A percentile compares a stretch with the other conserved stretches of the same genome.
Conservation (phyloP, 2,329 filamentous ascomycete species). For the Fusarium sterilihyphosum region DNA sequence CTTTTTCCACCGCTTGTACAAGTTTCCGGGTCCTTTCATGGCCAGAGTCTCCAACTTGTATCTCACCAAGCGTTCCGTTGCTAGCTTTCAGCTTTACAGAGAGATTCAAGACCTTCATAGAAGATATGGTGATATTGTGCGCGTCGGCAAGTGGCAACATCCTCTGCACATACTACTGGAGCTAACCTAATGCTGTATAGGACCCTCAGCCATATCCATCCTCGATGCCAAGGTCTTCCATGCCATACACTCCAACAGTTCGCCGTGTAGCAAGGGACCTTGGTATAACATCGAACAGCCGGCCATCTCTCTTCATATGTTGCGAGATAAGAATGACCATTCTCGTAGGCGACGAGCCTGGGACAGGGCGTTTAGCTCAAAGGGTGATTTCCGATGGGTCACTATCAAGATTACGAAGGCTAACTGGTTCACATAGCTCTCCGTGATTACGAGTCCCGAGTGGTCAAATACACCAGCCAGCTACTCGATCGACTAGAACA, state of each 20-base stretch:
- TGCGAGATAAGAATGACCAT: background rate
- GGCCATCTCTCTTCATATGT: background rate
- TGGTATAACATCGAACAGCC: background rate
- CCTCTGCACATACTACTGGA: rapidly evolving
- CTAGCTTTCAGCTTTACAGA: background rate
- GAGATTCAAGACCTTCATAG: background rate
- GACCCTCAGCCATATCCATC: background rate
- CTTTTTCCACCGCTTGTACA: background rate
- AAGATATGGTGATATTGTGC: background rate
- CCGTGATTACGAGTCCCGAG: background rate
- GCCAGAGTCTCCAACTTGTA: background rate
- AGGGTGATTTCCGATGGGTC: rapidly evolving
- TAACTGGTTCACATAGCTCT: background rate
- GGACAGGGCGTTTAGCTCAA: background rate
- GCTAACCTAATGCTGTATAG: background rate
- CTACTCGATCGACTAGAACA: background rate
- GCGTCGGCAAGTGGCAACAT: background rate
- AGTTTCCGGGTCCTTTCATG: background rate
- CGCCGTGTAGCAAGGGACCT: background rate
- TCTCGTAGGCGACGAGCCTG: background rate
- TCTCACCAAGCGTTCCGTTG: background rate
- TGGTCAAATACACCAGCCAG: background rate
- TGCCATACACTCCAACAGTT: background rate
- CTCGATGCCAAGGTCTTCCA: background rate
- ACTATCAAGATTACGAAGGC: rapidly evolving